phyloP scores from a whole-genome alignment of 805 yeast species.

The Scheffersomyces stipitis region DNA sequence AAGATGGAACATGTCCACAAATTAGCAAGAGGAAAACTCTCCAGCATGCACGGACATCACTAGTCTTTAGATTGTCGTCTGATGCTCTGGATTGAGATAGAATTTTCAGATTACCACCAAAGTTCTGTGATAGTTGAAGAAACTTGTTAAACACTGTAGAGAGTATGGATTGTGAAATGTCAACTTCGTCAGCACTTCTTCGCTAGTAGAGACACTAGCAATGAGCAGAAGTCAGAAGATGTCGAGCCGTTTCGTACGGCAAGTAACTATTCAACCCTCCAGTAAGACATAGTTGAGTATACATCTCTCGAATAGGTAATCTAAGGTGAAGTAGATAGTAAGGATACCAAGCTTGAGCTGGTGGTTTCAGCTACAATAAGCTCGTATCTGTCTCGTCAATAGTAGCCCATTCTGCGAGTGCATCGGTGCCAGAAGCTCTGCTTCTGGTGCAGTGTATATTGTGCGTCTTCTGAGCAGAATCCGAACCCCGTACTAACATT shows the following conservation, averaged over 20 bases:
- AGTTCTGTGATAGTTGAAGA: conserved; percentile 3
- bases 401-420: conserved; percentile 28
- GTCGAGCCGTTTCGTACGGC: too few relatives aligned
- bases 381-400: neutral
- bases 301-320: neutral
- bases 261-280: too few relatives aligned
- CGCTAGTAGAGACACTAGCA: conserved; percentile 11
- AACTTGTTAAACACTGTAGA: too few relatives aligned
- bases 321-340: too few relatives aligned
- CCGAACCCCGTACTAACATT: conserved; percentile 31
- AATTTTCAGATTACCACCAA: too few relatives aligned
- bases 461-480: conserved; percentile 50
- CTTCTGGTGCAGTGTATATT: conserved; percentile 7
- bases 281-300: neutral
- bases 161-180: too few relatives aligned
- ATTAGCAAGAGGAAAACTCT: neutral
- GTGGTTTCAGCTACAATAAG: conserved; percentile 10
- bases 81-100: too few relatives aligned
- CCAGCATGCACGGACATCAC: too few relatives aligned
- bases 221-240: neutral
- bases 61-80: too few relatives aligned
- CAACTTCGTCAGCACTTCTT: too few relatives aligned
- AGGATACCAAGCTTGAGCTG: conserved; percentile 6
- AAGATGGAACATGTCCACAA: neutral
- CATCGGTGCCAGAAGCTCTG: conserved; percentile 9